Evolutionary conservation across 805 yeast genomes (phyloP).

Genomic region (Ogataea pini): DNA sequence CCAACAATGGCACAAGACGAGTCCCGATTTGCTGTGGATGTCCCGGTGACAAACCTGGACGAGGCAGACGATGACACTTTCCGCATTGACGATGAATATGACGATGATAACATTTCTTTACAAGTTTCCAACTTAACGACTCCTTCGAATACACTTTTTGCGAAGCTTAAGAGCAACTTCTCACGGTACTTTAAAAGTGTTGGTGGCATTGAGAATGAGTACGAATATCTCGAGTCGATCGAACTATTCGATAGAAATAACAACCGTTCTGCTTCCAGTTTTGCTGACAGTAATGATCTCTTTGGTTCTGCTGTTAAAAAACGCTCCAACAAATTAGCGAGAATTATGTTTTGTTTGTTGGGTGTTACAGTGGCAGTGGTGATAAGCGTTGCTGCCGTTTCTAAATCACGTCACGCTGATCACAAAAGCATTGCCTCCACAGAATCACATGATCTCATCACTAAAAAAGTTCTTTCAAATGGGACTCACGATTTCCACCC

Average conservation of each 20-base stretch:
- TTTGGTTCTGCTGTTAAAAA: neutral
- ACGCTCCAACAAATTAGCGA: neutral
- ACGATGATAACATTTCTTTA: slow-evolving; percentile 19
- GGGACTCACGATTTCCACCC: slow-evolving; percentile 72
- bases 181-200: slow-evolving; percentile 6
- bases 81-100: slow-evolving; percentile 25
- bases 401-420: neutral
- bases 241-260: slow-evolving; percentile 30
- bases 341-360: neutral
- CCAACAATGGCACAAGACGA: neutral
- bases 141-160: slow-evolving; percentile 7
- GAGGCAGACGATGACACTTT: slow-evolving; percentile 36
- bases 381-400: neutral
- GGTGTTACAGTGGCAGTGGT: neutral
- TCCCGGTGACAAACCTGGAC: slow-evolving; percentile 58
- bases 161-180: slow-evolving; percentile 11
- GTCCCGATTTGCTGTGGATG: slow-evolving; percentile 40
- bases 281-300: slow-evolving; percentile 23
- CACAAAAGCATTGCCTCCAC: neutral
- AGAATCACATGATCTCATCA: neutral
- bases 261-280: slow-evolving; percentile 23
- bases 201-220: slow-evolving; percentile 15
- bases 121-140: slow-evolving; percentile 11
- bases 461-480: slow-evolving; percentile 43
- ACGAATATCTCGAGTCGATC: slow-evolving; percentile 26